Conservation (phyloP, 2,329 filamentous ascomycete genomes). For the Purpureocillium lavendulum region DNA sequence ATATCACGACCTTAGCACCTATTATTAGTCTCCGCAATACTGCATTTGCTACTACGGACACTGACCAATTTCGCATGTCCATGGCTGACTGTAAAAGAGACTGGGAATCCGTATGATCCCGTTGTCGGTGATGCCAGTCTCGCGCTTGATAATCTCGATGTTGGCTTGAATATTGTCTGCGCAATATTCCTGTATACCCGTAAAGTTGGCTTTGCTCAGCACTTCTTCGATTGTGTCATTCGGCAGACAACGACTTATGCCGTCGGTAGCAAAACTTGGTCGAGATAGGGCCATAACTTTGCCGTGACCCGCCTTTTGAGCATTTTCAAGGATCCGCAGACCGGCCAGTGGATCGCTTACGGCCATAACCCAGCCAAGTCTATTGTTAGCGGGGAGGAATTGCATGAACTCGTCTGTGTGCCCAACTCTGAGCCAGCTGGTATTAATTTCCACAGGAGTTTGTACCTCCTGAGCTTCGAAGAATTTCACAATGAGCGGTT, state of each 20-base stretch:
- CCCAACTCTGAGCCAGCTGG: conserved; percentile 15
- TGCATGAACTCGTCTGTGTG: conserved; percentile 20
- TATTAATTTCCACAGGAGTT: conserved; percentile 21
- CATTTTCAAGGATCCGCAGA: conserved; percentile 14
- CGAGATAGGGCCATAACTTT: neutral
- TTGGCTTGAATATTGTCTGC: conserved; percentile 9
- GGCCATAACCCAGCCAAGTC: conserved; percentile 16
- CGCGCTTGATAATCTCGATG: conserved; percentile 12
- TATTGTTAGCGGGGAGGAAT: conserved; percentile 15
- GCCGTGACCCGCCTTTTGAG: conserved; percentile 15
- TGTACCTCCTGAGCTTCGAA: conserved; percentile 24
- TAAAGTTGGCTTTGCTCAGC: neutral
- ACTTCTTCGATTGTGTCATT: conserved; percentile 3
- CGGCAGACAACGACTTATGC: neutral
- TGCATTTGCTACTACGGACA: no score
- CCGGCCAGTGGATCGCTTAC: conserved; percentile 14
- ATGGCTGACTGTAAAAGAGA: no score
- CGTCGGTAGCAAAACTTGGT: neutral
- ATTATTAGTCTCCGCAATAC: no score
- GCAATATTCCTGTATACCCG: conserved; percentile 1
- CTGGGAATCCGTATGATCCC: conserved; percentile 14
- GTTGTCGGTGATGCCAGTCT: conserved; percentile 11
- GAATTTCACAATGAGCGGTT: conserved; percentile 15
- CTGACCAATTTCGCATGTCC: no score
- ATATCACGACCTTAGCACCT: no score